These are phyloP conservation scores for Geum urbanum DNA, from an alignment of 306 rosid species.

Conservation along the genomic window DNA sequence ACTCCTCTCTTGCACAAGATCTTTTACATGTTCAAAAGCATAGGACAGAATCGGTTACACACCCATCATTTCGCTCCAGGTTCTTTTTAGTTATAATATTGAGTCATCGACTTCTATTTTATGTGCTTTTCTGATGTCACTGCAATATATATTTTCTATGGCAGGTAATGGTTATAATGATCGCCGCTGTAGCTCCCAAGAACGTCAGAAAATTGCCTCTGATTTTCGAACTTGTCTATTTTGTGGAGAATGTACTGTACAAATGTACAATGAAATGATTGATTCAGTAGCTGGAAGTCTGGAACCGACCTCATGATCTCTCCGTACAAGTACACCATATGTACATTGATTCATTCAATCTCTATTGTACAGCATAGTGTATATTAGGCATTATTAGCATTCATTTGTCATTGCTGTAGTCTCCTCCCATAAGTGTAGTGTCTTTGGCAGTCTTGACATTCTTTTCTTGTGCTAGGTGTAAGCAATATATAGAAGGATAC, in stretches of 20 bases:
- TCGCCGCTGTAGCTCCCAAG: neutral
- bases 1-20: conserved; percentile 77
- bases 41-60: conserved; percentile 72
- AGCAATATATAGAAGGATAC: neutral
- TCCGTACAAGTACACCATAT: neutral
- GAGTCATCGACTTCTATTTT: conserved; percentile 3
- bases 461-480: neutral
- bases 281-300: neutral
- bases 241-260: neutral
- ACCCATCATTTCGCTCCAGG: conserved; percentile 81
- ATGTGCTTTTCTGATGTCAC: conserved; percentile 1
- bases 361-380: conserved; percentile 2
- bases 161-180: conserved; percentile 44
- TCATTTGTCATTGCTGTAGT: neutral
- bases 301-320: neutral
- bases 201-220: neutral
- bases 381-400: neutral
- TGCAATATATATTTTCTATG: conserved; percentile 34
- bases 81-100: conserved; percentile 29
- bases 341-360: neutral
- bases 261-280: neutral
- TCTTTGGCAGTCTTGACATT: neutral
- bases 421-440: neutral
- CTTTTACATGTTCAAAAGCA: conserved; percentile 85
- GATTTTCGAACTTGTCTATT: neutral